Conservation (phyloP, 2,329 filamentous ascomycete genomes). For the Colletotrichum theobromicola region DNA sequence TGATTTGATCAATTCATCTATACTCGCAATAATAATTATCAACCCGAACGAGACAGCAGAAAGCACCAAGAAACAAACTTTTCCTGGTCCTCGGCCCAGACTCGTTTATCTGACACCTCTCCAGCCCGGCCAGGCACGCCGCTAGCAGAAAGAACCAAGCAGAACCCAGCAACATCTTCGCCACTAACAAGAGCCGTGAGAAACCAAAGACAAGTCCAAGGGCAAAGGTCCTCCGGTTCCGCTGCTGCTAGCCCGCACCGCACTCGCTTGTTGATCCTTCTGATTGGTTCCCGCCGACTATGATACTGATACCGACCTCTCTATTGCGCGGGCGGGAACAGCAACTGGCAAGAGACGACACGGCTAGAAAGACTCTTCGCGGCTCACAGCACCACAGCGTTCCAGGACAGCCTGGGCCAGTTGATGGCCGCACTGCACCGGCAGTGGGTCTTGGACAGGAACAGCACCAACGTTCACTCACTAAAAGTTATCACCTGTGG, state of each 20-base stretch:
- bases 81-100: not conserved
- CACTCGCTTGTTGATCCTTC: not conserved
- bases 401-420: not conserved
- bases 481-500: not conserved
- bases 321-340: not conserved
- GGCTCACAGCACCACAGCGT: not conserved
- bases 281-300: not conserved
- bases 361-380: not conserved
- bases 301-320: not conserved
- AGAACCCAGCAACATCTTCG: not conserved
- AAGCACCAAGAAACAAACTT: slow-evolving; percentile 13
- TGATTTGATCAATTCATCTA: not conserved
- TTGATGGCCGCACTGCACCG: not conserved
- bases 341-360: not conserved
- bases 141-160: not conserved
- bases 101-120: slow-evolving; percentile 4
- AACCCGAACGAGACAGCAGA: not conserved
- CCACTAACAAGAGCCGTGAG: not conserved
- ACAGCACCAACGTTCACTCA: not conserved
- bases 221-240: not conserved
- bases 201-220: not conserved
- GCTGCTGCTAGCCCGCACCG: not conserved
- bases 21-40: not conserved
- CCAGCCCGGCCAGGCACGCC: slow-evolving; percentile 5
- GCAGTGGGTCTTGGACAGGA: not conserved